Evolutionary conservation across 2,329 filamentous ascomycete species (phyloP), one percentile per base, ranked within the genome.

Genomic region (Paraphoma chrysanthemicola): DNA sequence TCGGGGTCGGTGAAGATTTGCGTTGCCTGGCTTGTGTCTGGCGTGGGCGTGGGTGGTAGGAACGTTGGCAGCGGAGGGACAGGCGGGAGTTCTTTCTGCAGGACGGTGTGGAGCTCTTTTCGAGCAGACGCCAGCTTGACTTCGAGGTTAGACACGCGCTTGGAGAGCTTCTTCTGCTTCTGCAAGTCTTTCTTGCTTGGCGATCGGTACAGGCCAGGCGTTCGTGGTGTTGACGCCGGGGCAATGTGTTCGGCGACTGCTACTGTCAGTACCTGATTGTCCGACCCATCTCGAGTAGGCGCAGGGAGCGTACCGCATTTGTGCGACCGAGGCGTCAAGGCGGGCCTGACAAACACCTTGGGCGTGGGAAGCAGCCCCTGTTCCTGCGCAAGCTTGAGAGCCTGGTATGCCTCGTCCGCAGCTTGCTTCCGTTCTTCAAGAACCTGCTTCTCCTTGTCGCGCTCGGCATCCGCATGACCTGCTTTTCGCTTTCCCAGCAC

Each of bases 121-220:
- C 84, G 80, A 8, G 85, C 85, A 36, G 80, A 78, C 14, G 83
- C 77, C 30, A 88, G 79, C 67, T 88, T 87, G 11, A 77, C 70
- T 63, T 89, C 86, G 11, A 88, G 79, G 60, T 88, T 82, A 61
- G 84, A 87, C 30, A 88, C 85, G 50, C 84, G 81, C 73, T 86
- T 87, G 41, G 80, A 77, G 31, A 88, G 74, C 59, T 85, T 86
- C 55, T 82, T 78, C 63, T 88, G 84, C 64, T 81, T 83, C 48
- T 82, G 78, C 6, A 88, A 73, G 50, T 88, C 86, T 62, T 82
- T 84, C 64, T 82, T 84, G 2, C 84, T 86, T 2, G 80, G 79
- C 23, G 82, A 79, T 41, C 78, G 79, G 54, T 79, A 80, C 33
- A 85, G 68, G 6, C 63, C 59, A 1, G 70, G 73, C 1, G 69